These are phyloP conservation scores for Mucor mucedo DNA, from an alignment of 371 early-diverging fungal genomes.

Conservation along the genomic window DNA sequence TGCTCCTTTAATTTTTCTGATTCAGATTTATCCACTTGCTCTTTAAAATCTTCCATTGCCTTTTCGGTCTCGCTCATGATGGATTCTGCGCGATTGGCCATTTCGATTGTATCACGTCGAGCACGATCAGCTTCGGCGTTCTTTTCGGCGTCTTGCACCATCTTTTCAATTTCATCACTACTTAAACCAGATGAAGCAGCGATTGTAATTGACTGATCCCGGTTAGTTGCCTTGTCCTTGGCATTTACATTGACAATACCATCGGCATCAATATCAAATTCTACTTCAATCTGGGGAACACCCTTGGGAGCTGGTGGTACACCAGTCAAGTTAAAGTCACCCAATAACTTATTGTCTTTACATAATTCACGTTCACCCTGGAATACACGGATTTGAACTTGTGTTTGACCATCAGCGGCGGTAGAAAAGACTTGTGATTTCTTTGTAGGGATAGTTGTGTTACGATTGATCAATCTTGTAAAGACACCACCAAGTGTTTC, in stretches of 20 bases:
- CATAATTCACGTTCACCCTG: constrained; percentile 99
- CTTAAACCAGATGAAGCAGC: constrained; percentile 97
- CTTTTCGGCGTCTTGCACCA: constrained; percentile 93
- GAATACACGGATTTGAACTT: constrained; percentile 97
- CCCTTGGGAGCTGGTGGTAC: constrained; percentile 93
- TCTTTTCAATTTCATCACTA: constrained; percentile 95
- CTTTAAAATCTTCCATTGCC: constrained; percentile 93
- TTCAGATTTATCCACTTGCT: constrained; percentile 85
- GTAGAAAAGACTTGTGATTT: constrained; percentile 99
- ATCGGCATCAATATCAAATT: constrained; percentile 99
- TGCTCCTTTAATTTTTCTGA: constrained; percentile 81
- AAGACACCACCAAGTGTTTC: constrained; percentile 98
- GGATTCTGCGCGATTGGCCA: constrained; percentile 91
- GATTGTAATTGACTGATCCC: constrained; percentile 88
- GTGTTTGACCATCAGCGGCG: constrained; percentile 98
- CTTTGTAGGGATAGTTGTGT: constrained; percentile 99
- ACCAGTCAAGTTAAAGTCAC: constrained; percentile 94
- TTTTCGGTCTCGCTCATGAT: constrained; percentile 92
- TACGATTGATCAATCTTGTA: constrained; percentile 96
- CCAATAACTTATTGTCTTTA: constrained; percentile 97
- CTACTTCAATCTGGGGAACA: constrained; percentile 93
- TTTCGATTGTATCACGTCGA: constrained; percentile 93
- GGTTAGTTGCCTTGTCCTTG: constrained; percentile 96
- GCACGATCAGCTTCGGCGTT: constrained; percentile 91
- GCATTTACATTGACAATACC: constrained; percentile 99